Evolutionary conservation across 1,284 basidiomycete genomes (phyloP).

Genomic region (Rhodotorula sp.): DNA sequence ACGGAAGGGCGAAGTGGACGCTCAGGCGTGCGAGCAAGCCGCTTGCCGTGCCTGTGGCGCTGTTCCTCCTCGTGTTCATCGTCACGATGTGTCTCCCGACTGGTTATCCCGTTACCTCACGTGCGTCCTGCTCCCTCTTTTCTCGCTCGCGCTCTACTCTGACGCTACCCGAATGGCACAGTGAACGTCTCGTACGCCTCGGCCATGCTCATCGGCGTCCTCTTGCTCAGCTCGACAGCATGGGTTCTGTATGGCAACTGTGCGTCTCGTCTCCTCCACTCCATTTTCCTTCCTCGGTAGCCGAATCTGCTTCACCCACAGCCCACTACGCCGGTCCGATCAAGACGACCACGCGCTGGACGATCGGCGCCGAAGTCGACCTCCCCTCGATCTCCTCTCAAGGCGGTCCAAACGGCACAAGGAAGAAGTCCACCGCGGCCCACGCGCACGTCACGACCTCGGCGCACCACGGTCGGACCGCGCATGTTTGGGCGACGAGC

Average conservation of each 20-base stretch:
- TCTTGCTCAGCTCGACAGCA: conserved; percentile 28
- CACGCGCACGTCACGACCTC: conserved; percentile 15
- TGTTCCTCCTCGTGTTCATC: conserved; percentile 39
- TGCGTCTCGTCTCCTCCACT: not conserved
- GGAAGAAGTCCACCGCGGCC: conserved; percentile 3
- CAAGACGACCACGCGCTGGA: conserved; percentile 42
- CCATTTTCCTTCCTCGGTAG: too few relatives aligned
- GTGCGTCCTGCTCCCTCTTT: conserved; percentile 14
- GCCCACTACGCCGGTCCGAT: conserved; percentile 45
- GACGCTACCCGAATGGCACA: not conserved
- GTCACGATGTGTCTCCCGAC: conserved; percentile 41
- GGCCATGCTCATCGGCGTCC: conserved; percentile 33
- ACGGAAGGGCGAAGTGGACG: conserved; percentile 43
- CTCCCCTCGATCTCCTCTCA: conserved; percentile 18
- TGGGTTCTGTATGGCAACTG: conserved; percentile 45
- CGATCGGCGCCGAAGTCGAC: conserved; percentile 41
- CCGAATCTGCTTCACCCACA: not conserved
- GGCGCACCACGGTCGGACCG: conserved; percentile 21
- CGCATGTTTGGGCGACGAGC: conserved; percentile 31
- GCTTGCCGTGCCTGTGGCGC: conserved; percentile 8
- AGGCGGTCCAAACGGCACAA: not conserved
- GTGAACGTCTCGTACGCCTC: conserved; percentile 41
- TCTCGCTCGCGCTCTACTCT: not conserved
- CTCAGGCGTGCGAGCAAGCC: conserved; percentile 35
- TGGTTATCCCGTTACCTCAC: conserved; percentile 38